Evolutionary conservation across 257 asterid genomes (phyloP), one percentile per base, ranked within the genome.

Genomic region (Linderniella brevidens): DNA sequence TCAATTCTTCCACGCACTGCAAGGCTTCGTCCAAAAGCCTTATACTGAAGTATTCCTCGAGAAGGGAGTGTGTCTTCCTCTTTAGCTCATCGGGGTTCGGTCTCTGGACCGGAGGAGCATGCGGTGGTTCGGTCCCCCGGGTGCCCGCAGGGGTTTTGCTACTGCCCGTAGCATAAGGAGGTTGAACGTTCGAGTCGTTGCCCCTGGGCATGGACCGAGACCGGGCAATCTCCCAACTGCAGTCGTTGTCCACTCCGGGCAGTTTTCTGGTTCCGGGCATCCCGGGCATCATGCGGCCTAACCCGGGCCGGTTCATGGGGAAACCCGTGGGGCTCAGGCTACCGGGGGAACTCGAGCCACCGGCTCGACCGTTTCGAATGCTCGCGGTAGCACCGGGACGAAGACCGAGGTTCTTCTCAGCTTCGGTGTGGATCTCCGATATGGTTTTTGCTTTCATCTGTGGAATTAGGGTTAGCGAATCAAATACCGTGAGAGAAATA

Each of bases 201-300:
- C 93, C 93, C 46, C 86, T 81, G 8, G 82, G 76, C 87, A 79
- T 81, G 6, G 81, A 41, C 20, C 96, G 81, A 35, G 93, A 73
- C 58, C 78, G 72, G 11, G 86, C 75, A 58, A 79, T 70, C 71
- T 88, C 94, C 98, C 98, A 88, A 51, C 72, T 69, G 52, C 32
- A 3, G 6, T 80, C 94, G 9, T 66, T 58, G 53, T 80, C 90
- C 40, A 77, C 52, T 46, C 94, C 95, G 0, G 94, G 80, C 86
- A 88, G 72, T 70, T 74, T 88, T 64, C 94, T 74, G 37, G 72
- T 56, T 47, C 96, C 95, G 0, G 99, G 99, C 94, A 77, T 85
- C 51, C 98, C 99, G 0, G 99, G 96, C 93, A 85, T 85, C 94
- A 85, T 79, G 35, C 99, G 95, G 48, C 93, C 95, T 43, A 77